Percentiles rank a stretch among this genome's conserved stretches.
Evolutionary conservation across 768 basidiomycete species (phyloP).

Genomic region (Crepidotus variabilis): DNA sequence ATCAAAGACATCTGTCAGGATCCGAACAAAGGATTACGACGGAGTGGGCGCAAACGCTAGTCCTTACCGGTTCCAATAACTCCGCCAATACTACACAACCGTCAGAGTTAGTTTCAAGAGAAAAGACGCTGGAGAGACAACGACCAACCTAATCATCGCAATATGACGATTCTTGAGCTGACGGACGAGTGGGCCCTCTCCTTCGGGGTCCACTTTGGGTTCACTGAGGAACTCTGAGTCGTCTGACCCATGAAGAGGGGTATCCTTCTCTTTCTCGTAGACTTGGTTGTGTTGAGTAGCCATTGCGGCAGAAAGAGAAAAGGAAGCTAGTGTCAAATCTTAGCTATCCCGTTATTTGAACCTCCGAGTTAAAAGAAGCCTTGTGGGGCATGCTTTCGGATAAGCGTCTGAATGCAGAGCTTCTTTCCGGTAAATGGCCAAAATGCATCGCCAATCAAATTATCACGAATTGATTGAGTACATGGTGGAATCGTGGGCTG

Average conservation of each 20-base stretch:
- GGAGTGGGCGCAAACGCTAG: conserved; percentile 10
- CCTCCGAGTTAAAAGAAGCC: background rate
- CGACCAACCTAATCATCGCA: conserved; percentile 68
- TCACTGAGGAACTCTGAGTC: conserved; percentile 14
- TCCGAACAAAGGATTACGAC: too few relatives aligned
- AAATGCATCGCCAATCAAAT: too few relatives aligned
- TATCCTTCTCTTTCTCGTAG: conserved; percentile 15
- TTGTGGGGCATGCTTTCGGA: background rate
- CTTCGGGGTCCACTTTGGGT: conserved; percentile 8
- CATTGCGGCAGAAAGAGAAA: background rate
- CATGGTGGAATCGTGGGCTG: too few relatives aligned
- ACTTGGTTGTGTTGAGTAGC: conserved; percentile 4
- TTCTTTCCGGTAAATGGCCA: too few relatives aligned
- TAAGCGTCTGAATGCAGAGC: too few relatives aligned
- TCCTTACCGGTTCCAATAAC: conserved; percentile 50
- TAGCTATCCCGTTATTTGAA: background rate
- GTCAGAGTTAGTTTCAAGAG: background rate
- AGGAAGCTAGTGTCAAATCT: background rate
- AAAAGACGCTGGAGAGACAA: too few relatives aligned
- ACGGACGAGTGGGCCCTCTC: conserved; percentile 38
- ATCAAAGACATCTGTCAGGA: background rate
- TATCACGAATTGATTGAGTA: too few relatives aligned
- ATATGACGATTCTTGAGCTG: conserved; percentile 77
- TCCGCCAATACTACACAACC: conserved; percentile 49
- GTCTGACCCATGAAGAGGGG: conserved; percentile 1